Percentiles rank a stretch among this genome's conserved stretches.
Conservation (phyloP, 2,329 filamentous ascomycete genomes). For the Pseudogymnoascus sp. region DNA sequence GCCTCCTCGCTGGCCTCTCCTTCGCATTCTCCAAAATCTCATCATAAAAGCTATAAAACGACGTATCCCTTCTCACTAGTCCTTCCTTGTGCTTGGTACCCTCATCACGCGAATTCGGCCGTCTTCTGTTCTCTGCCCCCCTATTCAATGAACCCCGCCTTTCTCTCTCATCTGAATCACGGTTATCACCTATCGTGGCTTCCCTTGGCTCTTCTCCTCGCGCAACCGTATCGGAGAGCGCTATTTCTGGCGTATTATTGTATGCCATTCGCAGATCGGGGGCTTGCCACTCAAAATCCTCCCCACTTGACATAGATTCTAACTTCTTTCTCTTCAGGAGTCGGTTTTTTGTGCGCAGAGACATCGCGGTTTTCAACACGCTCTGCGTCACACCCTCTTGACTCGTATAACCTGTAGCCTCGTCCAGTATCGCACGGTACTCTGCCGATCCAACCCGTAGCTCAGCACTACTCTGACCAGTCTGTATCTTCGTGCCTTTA, state of each 20-base stretch:
- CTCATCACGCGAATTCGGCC: neutral
- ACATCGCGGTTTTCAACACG: neutral
- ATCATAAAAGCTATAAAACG: constrained; percentile 2
- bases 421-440: neutral
- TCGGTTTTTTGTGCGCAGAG: neutral
- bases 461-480: neutral
- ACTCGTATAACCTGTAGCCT: neutral
- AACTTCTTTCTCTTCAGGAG: neutral
- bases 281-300: neutral
- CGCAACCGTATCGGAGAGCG: neutral
- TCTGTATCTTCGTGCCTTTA: neutral
- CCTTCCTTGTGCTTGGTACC: neutral
- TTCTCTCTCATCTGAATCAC: neutral
- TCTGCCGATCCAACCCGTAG: neutral
- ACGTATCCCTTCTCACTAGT: neutral
- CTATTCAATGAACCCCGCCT: neutral
- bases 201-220: neutral
- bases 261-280: neutral
- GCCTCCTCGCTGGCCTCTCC: neutral
- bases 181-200: neutral
- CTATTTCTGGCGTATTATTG: neutral
- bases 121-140: neutral
- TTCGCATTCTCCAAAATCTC: constrained; percentile 1
- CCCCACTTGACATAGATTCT: neutral
- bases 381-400: neutral